These are phyloP conservation scores for Leccinum olivaceopallidum DNA, from an alignment of 768 basidiomycete species.

Conservation along the genomic window DNA sequence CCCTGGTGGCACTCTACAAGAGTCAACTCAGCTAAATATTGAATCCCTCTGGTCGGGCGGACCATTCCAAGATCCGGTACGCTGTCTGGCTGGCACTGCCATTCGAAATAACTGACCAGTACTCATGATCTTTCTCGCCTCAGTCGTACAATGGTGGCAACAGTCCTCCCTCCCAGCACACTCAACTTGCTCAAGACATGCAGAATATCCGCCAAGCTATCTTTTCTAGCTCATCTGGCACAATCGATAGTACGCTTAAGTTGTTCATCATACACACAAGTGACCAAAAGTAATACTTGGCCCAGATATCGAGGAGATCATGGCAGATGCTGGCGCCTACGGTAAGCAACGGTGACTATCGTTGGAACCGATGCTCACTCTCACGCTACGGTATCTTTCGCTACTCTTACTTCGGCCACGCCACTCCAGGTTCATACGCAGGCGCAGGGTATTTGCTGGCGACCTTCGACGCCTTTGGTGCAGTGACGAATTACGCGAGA, in stretches of 20 bases:
- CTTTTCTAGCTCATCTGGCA: conserved; percentile 58
- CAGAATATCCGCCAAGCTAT: conserved; percentile 53
- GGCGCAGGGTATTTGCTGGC: conserved; percentile 63
- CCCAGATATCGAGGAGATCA: conserved; percentile 55
- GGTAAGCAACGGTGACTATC: conserved; percentile 39
- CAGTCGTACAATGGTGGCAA: conserved; percentile 73
- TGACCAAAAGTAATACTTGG: not conserved
- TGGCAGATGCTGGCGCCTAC: conserved; percentile 58
- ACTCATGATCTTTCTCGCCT: not conserved
- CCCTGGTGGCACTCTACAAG: conserved; percentile 59
- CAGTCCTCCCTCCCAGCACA: conserved; percentile 45
- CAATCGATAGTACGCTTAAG: conserved; percentile 48
- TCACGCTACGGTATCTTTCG: not conserved
- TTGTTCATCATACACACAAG: conserved; percentile 7
- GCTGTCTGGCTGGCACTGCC: conserved; percentile 11
- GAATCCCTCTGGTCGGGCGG: conserved; percentile 79
- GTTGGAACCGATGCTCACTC: not conserved
- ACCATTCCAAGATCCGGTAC: conserved; percentile 63
- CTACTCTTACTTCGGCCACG: conserved; percentile 2
- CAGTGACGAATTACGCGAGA: conserved; percentile 48
- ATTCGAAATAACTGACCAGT: not conserved
- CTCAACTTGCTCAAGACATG: conserved; percentile 49
- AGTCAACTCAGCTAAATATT: conserved; percentile 68
- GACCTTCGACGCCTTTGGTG: conserved; percentile 42
- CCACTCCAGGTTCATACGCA: conserved; percentile 60